Evolutionary conservation across 164 flowering plant genomes (phyloP), one percentile per base, ranked within the genome.

Genomic region (Nymphaea thermarum): DNA sequence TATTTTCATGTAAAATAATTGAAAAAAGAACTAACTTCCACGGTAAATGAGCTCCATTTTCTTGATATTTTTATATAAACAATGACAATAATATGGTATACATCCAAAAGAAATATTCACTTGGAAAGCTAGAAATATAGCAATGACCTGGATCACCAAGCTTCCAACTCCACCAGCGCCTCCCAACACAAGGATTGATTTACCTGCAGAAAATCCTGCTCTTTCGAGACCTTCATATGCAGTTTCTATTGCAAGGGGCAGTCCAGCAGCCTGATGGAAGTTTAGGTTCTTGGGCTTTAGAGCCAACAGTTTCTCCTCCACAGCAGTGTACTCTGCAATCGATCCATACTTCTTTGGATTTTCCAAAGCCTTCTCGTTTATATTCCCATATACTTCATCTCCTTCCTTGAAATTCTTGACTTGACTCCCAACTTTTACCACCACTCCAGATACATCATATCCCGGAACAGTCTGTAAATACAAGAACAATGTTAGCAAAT

Each of bases 151-250:
- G 74, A 95, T 89, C n/a, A 83, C 97, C 2, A 92, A 76, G 64
- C 85, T 80, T 72, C 98, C 99, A 77, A 95, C 99, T 64, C 99
- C 99, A 69, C 99, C 99, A 67, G 99, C 88, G 64, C 99, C 99
- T 65, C 87, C 88, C 71, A 95, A 72, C 62, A 95, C 93, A 77
- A 95, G 96, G 65, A 95, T 74, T 41, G 97, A 92, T 82, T 95
- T 86, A 41, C 98, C 98, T 51, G 89, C 75, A 67, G 97, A 85
- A 69, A 95, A 83, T 4, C 89, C 97, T 16, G 97, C 79, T 74
- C 74, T 83, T 72, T 86, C 96, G 3, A 95, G 89, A 66, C 98
- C 99, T 77, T 92, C 94, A 64, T 95, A 74, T 43, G 98, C 98
- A 7, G 99, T 95, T 73, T 87, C 90, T 66, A 95, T 84, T 18